These are phyloP conservation scores for Fusarium sp. DNA, from an alignment of 2,329 filamentous ascomycete genomes.

Conservation along the genomic window DNA sequence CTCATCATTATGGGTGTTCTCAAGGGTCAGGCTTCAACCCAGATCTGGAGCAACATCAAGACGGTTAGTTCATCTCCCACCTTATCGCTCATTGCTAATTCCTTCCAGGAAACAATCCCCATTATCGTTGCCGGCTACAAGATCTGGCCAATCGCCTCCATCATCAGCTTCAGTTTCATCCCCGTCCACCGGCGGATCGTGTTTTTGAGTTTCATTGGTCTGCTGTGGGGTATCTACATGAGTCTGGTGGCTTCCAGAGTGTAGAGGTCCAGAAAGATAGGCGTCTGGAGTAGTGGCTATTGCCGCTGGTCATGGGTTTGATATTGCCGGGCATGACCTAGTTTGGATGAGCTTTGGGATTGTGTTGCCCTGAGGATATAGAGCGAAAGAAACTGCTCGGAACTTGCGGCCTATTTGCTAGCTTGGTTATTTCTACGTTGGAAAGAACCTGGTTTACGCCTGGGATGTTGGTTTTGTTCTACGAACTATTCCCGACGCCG, in stretches of 20 bases:
- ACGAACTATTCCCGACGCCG: no score
- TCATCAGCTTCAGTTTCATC: slow-evolving; percentile 63
- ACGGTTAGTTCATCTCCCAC: slow-evolving; percentile 39
- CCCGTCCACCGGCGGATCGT: slow-evolving; percentile 63
- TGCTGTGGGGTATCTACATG: slow-evolving; percentile 66
- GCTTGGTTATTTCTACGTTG: background rate
- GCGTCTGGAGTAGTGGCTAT: background rate
- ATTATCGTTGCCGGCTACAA: slow-evolving; percentile 64
- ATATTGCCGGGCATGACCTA: background rate
- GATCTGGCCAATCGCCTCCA: slow-evolving; percentile 64
- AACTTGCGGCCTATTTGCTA: background rate
- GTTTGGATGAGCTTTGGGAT: background rate
- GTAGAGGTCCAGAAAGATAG: slow-evolving; percentile 26
- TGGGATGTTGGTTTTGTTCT: background rate
- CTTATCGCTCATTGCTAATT: background rate
- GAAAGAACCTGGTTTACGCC: background rate
- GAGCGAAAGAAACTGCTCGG: background rate
- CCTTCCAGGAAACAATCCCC: slow-evolving; percentile 56
- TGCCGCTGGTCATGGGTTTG: background rate
- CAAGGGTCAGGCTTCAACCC: slow-evolving; percentile 53
- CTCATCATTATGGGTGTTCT: slow-evolving; percentile 61
- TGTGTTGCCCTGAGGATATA: background rate
- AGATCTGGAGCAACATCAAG: slow-evolving; percentile 55
- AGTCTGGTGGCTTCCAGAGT: slow-evolving; percentile 59
- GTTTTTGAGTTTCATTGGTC: slow-evolving; percentile 61